These are phyloP conservation scores for Mesotaenium endlicherianum DNA, from an alignment of 139 green algal genomes.

Conservation along the genomic window DNA sequence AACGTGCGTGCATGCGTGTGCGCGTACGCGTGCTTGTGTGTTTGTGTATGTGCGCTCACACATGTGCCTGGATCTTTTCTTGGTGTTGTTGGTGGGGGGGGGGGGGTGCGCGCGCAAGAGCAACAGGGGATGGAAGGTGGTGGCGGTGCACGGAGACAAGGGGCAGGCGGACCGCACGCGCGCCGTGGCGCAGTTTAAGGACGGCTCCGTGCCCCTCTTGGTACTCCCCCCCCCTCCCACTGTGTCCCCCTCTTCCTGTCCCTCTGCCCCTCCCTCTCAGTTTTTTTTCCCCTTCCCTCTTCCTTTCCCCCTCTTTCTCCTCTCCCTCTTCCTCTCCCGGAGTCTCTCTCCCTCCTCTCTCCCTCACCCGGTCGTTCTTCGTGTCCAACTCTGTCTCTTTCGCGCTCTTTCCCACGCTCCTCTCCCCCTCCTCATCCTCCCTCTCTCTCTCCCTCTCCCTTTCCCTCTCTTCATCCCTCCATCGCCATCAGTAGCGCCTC, in stretches of 20 bases:
- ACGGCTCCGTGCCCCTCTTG: slow-evolving; percentile 80
- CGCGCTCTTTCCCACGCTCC: too few species aligned
- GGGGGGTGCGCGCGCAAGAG: background rate
- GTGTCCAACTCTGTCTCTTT: too few species aligned
- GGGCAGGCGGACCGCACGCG: slow-evolving; percentile 73
- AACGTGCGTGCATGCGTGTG: background rate
- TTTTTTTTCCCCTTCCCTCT: background rate
- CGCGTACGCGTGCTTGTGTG: background rate
- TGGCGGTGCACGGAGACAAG: slow-evolving; percentile 87
- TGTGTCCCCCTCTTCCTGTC: too few species aligned
- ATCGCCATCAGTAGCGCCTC: too few species aligned
- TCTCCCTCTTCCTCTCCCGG: background rate
- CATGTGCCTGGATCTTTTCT: too few species aligned
- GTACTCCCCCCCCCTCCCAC: slow-evolving; percentile 67
- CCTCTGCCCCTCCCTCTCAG: background rate
- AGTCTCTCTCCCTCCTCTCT: background rate
- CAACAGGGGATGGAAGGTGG: slow-evolving; percentile 36
- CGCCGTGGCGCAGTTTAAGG: slow-evolving; percentile 71
- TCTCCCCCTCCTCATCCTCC: background rate
- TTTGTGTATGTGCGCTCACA: background rate
- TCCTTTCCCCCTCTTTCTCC: background rate
- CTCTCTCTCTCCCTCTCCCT: too few species aligned
- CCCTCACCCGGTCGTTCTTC: background rate
- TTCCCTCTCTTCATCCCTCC: background rate
- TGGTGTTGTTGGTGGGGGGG: background rate